Percentiles rank a stretch among this genome's conserved stretches.
These are phyloP conservation scores for Fusarium hostae DNA, from an alignment of 2,329 filamentous ascomycete genomes.

Conservation along the genomic window DNA sequence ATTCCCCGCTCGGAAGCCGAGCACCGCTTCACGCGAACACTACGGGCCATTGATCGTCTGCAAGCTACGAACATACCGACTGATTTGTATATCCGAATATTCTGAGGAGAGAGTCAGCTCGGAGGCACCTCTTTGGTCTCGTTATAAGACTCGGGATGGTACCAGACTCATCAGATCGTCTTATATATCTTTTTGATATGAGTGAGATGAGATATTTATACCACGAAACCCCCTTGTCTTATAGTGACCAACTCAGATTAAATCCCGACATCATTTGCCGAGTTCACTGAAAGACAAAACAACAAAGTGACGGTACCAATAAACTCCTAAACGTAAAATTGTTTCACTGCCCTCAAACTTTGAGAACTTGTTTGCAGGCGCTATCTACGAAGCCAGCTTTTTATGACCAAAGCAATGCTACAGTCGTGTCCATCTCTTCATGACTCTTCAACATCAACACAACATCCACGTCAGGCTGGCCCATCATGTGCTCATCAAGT, in stretches of 20 bases:
- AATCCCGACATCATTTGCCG: not conserved
- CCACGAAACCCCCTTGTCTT: not conserved
- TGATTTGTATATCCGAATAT: conserved; percentile 7
- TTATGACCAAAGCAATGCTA: conserved; percentile 13
- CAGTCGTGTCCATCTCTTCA: conserved; percentile 26
- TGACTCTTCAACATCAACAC: conserved; percentile 28
- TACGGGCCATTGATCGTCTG: conserved; percentile 28
- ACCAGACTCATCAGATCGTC: not conserved
- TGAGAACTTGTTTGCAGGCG: conserved; percentile 14
- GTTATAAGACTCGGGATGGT: not conserved
- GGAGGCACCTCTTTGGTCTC: not conserved
- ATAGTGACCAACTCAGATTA: not conserved
- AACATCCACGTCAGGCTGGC: conserved; percentile 27
- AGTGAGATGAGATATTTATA: conserved; percentile 6
- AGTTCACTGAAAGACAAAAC: not conserved
- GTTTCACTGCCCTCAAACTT: conserved; percentile 14
- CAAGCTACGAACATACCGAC: conserved; percentile 14
- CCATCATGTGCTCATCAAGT: conserved; percentile 43
- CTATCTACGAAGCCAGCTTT: conserved; percentile 28
- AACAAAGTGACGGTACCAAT: not conserved
- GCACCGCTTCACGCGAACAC: conserved; percentile 30
- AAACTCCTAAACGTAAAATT: conserved; percentile 20
- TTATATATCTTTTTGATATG: not conserved
- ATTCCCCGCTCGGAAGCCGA: conserved; percentile 44
- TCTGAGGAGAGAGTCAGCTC: not conserved